Evolutionary conservation across 495 filamentous ascomycete species (phyloP).

Genomic region (Penicillium herquei): DNA sequence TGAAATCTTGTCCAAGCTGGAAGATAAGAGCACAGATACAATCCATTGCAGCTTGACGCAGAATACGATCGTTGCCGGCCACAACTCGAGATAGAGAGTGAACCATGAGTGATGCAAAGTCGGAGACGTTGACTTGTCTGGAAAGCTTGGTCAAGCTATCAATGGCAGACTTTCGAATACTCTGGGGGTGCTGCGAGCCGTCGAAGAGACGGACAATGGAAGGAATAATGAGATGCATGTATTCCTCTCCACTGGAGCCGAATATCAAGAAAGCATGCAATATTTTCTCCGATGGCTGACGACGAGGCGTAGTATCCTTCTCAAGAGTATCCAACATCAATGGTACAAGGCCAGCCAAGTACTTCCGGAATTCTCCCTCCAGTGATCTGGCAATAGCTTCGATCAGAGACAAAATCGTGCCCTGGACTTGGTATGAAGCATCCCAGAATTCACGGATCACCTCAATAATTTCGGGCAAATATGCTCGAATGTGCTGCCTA

Average conservation of each 20-base stretch:
- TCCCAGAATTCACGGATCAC: conserved; percentile 87
- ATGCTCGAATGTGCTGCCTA: conserved; percentile 90
- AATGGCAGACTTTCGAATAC: conserved; percentile 82
- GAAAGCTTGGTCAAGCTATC: conserved; percentile 95
- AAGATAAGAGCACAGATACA: conserved; percentile 94
- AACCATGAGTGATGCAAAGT: conserved; percentile 92
- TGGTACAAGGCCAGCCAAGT: conserved; percentile 82
- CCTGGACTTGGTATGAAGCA: conserved; percentile 69
- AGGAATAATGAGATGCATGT: conserved; percentile 98
- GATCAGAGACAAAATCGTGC: conserved; percentile 85
- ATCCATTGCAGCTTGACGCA: conserved; percentile 86
- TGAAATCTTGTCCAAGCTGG: conserved; percentile 91
- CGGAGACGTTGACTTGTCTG: conserved; percentile 93
- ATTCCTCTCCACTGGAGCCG: conserved; percentile 93
- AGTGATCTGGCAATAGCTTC: conserved; percentile 91
- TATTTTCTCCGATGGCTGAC: conserved; percentile 80
- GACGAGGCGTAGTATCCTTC: conserved; percentile 67
- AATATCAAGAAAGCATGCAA: conserved; percentile 95
- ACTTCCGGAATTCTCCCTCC: conserved; percentile 96
- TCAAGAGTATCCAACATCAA: conserved; percentile 94
- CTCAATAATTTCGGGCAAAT: conserved; percentile 76
- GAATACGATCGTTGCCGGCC: conserved; percentile 61
- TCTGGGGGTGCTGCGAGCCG: conserved; percentile 70
- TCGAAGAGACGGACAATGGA: conserved; percentile 93
- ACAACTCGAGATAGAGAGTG: conserved; percentile 84